Evolutionary conservation across 2,329 filamentous ascomycete genomes (phyloP).

Genomic region (Trichoderma atroviride): DNA sequence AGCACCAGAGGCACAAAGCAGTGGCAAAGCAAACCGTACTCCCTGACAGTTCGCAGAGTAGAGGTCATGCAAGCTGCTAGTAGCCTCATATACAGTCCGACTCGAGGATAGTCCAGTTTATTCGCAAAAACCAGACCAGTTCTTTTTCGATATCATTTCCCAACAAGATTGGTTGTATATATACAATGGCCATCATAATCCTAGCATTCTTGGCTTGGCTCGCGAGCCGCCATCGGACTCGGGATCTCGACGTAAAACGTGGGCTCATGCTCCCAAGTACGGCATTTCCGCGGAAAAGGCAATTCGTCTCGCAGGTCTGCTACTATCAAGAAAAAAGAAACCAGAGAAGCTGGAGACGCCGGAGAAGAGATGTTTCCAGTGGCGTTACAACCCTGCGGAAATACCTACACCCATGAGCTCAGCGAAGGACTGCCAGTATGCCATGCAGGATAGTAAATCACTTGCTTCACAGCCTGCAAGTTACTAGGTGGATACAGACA

Average conservation of each 20-base stretch:
- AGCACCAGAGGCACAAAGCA: neutral
- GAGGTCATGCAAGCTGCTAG: too few relatives aligned
- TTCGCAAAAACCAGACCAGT: too few relatives aligned
- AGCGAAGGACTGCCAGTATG: neutral
- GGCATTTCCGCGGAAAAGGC: constrained; percentile 9
- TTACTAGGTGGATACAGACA: constrained; percentile 3
- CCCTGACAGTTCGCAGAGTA: too few relatives aligned
- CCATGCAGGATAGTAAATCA: neutral
- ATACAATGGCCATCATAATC: neutral
- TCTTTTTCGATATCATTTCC: neutral
- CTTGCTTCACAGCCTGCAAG: neutral
- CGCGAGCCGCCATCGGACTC: neutral
- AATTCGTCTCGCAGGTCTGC: neutral
- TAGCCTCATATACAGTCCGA: neutral
- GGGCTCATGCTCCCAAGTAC: neutral
- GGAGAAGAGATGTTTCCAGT: neutral
- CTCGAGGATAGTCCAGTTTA: neutral
- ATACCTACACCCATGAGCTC: neutral
- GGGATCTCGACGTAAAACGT: neutral
- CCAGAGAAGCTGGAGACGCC: neutral
- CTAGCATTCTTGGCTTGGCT: constrained; percentile 6
- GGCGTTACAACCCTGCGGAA: neutral
- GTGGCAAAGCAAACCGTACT: neutral
- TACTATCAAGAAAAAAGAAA: neutral
- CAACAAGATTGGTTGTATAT: neutral